Percentiles rank a stretch among this genome's conserved stretches.
Evolutionary conservation across 75 land plant species (phyloP).

Genomic region (Cunninghamia lanceolata): DNA sequence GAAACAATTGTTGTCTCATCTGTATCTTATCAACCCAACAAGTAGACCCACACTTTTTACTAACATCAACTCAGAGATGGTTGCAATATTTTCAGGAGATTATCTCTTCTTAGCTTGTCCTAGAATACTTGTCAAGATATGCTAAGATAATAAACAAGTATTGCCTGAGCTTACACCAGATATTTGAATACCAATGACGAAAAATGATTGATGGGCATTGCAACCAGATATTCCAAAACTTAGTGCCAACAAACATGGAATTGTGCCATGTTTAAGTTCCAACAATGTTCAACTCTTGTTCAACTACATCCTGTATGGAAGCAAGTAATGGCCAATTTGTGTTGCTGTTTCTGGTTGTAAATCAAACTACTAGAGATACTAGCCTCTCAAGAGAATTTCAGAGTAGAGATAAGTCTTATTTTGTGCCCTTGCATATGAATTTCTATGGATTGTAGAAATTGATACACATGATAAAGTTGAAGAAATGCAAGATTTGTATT

Average conservation of each 20-base stretch:
- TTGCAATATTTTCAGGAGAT: too few species aligned
- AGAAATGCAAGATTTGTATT: background rate
- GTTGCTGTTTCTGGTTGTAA: background rate
- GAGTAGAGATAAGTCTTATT: background rate
- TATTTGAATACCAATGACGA: background rate
- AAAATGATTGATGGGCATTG: background rate
- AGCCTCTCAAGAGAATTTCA: too few species aligned
- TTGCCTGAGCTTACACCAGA: background rate
- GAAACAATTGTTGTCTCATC: too few species aligned
- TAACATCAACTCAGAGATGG: too few species aligned
- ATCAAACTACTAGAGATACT: background rate
- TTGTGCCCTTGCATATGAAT: background rate
- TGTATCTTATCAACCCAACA: too few species aligned
- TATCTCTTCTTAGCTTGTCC: background rate
- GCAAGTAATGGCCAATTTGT: background rate
- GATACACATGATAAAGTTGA: background rate
- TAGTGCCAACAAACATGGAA: background rate
- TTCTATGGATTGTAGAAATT: background rate
- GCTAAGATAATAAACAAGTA: background rate
- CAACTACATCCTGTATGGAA: too few species aligned
- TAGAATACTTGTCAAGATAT: background rate
- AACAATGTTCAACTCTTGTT: background rate
- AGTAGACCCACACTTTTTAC: too few species aligned
- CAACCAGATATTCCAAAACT: background rate
- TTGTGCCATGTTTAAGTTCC: background rate